Percentiles rank a stretch among this genome's conserved stretches.
These are phyloP conservation scores for Aspergillus sp. DNA, from an alignment of 2,329 filamentous ascomycete species.

Conservation along the genomic window DNA sequence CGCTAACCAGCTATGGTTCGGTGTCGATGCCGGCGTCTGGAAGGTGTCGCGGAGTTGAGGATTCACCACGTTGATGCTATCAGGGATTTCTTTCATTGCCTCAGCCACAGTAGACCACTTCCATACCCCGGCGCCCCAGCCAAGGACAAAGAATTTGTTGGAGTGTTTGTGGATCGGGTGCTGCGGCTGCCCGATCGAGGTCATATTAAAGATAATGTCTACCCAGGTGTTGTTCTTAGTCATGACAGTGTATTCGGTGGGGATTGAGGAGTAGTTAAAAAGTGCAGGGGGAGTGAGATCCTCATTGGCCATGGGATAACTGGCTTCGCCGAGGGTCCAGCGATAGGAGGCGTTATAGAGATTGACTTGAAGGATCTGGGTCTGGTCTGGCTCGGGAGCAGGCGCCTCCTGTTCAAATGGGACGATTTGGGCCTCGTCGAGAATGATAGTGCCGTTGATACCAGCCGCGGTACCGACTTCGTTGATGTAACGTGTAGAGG, in stretches of 20 bases:
- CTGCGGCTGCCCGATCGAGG: conserved; percentile 33
- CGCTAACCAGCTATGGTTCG: conserved; percentile 43
- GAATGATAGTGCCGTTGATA: conserved; percentile 30
- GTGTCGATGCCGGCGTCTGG: conserved; percentile 30
- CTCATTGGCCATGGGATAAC: conserved; percentile 31
- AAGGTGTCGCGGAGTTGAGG: conserved; percentile 48
- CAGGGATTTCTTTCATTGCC: conserved; percentile 41
- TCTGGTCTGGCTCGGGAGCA: conserved; percentile 46
- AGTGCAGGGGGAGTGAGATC: conserved; percentile 13
- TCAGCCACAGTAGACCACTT: conserved; percentile 46
- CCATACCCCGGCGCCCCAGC: conserved; percentile 40
- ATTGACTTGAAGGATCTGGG: conserved; percentile 42
- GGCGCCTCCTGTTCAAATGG: conserved; percentile 51
- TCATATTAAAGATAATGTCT: conserved; percentile 39
- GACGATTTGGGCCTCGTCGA: conserved; percentile 46
- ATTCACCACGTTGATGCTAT: conserved; percentile 49
- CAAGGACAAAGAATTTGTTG: conserved; percentile 50
- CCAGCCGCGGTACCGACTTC: conserved; percentile 50
- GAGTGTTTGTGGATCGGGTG: conserved; percentile 54
- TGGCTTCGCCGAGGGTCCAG: conserved; percentile 35
- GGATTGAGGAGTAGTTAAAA: conserved; percentile 7
- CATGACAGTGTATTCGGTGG: conserved; percentile 31
- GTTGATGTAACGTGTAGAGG: conserved; percentile 49
- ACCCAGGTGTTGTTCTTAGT: conserved; percentile 44
- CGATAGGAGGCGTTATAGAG: conserved; percentile 32